phyloP scores from a whole-genome alignment of 2,329 filamentous ascomycete species.

The Calonectria pteridis region DNA sequence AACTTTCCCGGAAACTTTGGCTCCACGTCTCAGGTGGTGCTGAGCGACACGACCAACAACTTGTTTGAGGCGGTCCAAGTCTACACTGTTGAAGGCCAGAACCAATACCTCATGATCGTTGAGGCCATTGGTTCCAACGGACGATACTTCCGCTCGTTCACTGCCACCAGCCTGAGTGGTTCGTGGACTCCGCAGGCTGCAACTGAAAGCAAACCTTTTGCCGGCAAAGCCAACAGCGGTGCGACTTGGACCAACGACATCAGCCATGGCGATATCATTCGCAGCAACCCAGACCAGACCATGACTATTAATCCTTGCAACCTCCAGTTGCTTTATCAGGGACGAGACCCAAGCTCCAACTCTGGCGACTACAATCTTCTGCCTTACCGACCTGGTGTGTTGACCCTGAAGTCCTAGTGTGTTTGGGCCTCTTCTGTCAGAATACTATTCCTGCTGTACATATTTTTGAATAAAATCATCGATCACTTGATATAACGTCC shows the following conservation, averaged over 20 bases:
- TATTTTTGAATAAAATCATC: not conserved
- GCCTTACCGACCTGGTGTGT: conserved; percentile 31
- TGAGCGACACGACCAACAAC: conserved; percentile 67
- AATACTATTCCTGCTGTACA: not conserved
- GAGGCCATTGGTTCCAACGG: conserved; percentile 70
- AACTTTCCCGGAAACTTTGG: conserved; percentile 74
- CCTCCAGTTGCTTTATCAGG: conserved; percentile 74
- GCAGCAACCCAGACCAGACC: conserved; percentile 70
- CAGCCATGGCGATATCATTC: conserved; percentile 73
- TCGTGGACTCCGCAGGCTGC: conserved; percentile 70
- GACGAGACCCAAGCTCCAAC: conserved; percentile 54
- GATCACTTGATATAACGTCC: too few relatives aligned
- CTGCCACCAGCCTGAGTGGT: conserved; percentile 67
- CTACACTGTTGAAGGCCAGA: conserved; percentile 68
- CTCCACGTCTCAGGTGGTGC: conserved; percentile 58
- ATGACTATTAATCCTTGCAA: conserved; percentile 74
- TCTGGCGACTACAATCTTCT: conserved; percentile 57
- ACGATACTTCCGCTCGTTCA: conserved; percentile 77
- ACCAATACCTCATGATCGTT: conserved; percentile 76
- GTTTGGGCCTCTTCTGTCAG: not conserved
- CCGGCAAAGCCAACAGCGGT: conserved; percentile 75
- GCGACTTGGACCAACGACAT: conserved; percentile 75
- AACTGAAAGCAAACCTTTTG: conserved; percentile 70
- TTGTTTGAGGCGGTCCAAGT: conserved; percentile 77
- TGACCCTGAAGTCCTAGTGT: conserved; percentile 18